Conservation (phyloP, 2,329 filamentous ascomycete species). For the Colletotrichum aenigma region DNA sequence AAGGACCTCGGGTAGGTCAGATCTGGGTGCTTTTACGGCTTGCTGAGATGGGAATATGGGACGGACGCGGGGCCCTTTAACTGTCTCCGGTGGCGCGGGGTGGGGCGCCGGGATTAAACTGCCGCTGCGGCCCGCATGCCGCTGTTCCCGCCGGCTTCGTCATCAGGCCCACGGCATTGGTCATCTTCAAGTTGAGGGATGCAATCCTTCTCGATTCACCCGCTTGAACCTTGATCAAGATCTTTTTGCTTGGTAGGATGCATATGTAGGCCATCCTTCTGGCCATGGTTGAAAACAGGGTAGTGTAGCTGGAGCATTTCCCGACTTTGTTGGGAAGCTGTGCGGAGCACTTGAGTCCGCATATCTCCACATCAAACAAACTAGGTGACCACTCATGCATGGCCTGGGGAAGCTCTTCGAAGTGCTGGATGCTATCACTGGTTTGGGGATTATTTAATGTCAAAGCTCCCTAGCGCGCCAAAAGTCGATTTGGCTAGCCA, state of each 20-base stretch:
- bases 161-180: background rate
- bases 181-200: too few relatives aligned
- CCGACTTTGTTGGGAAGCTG: background rate
- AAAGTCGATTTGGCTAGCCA: background rate
- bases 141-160: background rate
- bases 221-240: background rate
- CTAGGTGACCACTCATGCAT: background rate
- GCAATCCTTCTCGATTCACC: background rate
- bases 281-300: fast-evolving
- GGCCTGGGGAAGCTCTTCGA: background rate
- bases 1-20: background rate
- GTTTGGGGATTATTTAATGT: fast-evolving
- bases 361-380: background rate
- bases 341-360: background rate
- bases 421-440: background rate
- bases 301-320: background rate
- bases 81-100: background rate
- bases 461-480: background rate
- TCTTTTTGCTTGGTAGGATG: background rate
- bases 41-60: background rate
- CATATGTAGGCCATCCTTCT: fast-evolving
- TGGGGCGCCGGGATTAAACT: background rate
- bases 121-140: background rate
- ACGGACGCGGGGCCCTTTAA: background rate
- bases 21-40: background rate